Percentiles rank a stretch among this genome's conserved stretches.
Conservation (phyloP, 2,329 filamentous ascomycete genomes). For the Venturia oleaginea region DNA sequence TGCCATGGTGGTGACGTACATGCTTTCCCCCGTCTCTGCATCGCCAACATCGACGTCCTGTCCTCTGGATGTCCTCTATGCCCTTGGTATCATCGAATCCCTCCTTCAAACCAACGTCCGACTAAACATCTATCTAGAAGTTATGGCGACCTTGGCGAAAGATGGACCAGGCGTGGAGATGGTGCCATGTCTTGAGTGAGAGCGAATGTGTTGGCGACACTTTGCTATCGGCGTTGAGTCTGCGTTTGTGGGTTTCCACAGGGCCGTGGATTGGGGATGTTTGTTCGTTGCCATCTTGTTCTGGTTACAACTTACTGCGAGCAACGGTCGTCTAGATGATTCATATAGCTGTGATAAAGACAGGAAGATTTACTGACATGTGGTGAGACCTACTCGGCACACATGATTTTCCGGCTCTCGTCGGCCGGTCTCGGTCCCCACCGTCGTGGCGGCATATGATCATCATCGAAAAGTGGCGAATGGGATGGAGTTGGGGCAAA, state of each 20-base stretch:
- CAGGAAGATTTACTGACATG: too few relatives aligned
- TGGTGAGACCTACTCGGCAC: not conserved
- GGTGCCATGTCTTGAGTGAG: constrained; percentile 7
- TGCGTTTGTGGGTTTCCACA: constrained; percentile 3
- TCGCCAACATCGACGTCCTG: constrained; percentile 40
- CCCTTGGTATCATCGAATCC: constrained; percentile 29
- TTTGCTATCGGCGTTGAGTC: constrained; percentile 10
- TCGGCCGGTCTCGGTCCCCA: not conserved
- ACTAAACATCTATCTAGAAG: constrained; percentile 14
- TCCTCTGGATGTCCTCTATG: constrained; percentile 54
- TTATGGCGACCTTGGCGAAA: constrained; percentile 4
- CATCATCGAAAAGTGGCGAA: not conserved
- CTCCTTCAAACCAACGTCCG: constrained; percentile 11
- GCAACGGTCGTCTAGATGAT: too few relatives aligned
- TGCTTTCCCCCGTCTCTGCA: constrained; percentile 26
- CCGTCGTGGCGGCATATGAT: not conserved
- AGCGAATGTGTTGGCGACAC: constrained; percentile 10
- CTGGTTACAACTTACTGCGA: too few relatives aligned
- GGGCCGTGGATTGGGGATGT: not conserved
- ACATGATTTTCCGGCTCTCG: not conserved
- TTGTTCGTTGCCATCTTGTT: not conserved
- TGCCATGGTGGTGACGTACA: not conserved
- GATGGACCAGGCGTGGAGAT: constrained; percentile 14
- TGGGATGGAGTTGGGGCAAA: not conserved
- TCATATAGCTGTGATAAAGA: too few relatives aligned